A percentile compares a stretch with the other conserved stretches of the same genome.
Evolutionary conservation across 177 flowering plant genomes (phyloP).

Genomic region (Telopea speciosissima): DNA sequence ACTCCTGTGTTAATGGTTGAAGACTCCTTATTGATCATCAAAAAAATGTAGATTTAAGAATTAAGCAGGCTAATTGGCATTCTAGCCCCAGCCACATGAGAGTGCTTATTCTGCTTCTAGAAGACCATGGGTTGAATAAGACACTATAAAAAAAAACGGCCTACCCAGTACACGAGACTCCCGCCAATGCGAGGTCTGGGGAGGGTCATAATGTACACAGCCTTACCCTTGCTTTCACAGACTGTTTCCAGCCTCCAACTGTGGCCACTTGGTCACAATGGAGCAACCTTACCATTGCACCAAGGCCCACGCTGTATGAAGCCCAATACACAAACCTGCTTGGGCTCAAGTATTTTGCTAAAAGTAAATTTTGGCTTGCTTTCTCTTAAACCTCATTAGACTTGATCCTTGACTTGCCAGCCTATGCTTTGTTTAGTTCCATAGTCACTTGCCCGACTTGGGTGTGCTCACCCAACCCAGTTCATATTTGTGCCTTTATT

Average conservation of each 20-base stretch:
- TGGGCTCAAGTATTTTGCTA: neutral
- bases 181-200: no score
- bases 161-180: no score
- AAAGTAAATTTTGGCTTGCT: neutral
- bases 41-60: neutral
- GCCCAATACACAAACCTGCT: neutral
- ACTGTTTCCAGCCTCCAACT: no score
- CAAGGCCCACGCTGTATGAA: no score
- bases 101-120: neutral
- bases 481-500: neutral
- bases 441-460: neutral
- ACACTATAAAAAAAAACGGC: no score
- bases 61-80: no score
- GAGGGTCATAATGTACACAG: no score
- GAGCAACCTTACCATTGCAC: no score
- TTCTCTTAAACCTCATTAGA: neutral
- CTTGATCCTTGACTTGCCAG: neutral
- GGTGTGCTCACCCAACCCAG: neutral
- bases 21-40: neutral
- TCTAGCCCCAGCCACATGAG: neutral
- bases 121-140: neutral
- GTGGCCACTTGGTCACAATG: no score
- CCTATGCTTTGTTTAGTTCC: neutral
- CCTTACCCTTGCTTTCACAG: no score
- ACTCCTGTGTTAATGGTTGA: neutral